phyloP scores from a whole-genome alignment of 2,329 filamentous ascomycete species.

The Neophaeococcomyces aloes region DNA sequence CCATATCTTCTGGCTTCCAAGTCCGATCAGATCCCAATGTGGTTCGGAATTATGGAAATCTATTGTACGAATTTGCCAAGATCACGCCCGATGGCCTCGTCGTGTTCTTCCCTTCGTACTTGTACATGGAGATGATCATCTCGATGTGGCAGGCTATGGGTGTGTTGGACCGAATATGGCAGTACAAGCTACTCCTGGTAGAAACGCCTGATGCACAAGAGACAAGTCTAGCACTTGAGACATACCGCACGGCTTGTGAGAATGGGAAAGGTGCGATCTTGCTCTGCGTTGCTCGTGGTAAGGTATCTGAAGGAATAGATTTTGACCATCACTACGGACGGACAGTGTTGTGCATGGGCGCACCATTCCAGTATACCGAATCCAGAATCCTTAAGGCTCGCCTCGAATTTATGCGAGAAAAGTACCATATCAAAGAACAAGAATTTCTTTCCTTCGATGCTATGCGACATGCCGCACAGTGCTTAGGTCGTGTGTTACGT shows the following conservation, averaged over 20 bases:
- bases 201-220: slow-evolving; percentile 97
- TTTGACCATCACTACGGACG: slow-evolving; percentile 98
- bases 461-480: slow-evolving; percentile 98
- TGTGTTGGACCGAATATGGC: slow-evolving; percentile 95
- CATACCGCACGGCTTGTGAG: slow-evolving; percentile 93
- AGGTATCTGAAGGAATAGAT: slow-evolving; percentile 96
- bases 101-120: slow-evolving; percentile 97
- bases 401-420: slow-evolving; percentile 91
- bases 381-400: slow-evolving; percentile 92
- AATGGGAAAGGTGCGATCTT: slow-evolving; percentile 90
- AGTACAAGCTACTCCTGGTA: slow-evolving; percentile 95
- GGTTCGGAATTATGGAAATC: slow-evolving; percentile 90
- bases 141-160: slow-evolving; percentile 99
- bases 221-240: slow-evolving; percentile 88
- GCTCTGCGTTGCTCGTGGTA: slow-evolving; percentile 89
- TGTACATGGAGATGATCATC: slow-evolving; percentile 99
- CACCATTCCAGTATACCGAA: slow-evolving; percentile 98
- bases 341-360: slow-evolving; percentile 89
- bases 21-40: slow-evolving; percentile 92
- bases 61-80: slow-evolving; percentile 89
- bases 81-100: slow-evolving; percentile 94
- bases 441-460: slow-evolving; percentile 98
- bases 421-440: slow-evolving; percentile 90
- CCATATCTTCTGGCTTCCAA: slow-evolving; percentile 87
- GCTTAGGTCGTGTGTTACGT: slow-evolving; percentile 81